Conservation (phyloP, 139 green algal genomes). For the Chlorella sorokiniana region DNA sequence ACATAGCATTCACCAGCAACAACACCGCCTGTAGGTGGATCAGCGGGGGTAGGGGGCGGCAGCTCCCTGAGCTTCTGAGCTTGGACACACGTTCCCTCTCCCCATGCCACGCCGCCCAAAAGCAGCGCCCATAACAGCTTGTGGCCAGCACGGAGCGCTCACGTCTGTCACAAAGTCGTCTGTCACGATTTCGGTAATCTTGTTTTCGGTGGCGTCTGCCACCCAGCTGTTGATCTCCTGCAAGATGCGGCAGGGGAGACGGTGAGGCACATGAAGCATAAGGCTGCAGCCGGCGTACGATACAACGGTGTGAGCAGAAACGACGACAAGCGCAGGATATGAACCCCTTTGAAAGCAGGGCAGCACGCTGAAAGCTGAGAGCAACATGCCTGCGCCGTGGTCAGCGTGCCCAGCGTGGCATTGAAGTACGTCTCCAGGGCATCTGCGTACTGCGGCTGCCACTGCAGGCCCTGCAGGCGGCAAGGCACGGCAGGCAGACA, state of each 20-base stretch:
- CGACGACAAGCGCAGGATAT: no score
- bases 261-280: no score
- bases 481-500: no score
- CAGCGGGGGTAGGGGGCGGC: no score
- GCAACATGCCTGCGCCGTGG: background rate
- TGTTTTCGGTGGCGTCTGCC: background rate
- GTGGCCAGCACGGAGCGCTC: background rate
- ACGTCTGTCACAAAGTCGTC: background rate
- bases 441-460: background rate
- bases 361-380: no score
- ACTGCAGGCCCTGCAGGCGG: background rate
- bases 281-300: no score
- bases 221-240: background rate
- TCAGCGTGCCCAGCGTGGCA: background rate
- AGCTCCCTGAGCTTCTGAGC: background rate
- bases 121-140: background rate
- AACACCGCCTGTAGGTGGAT: no score
- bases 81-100: background rate
- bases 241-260: no score
- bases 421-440: background rate
- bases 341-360: no score
- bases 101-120: background rate
- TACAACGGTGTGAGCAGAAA: no score
- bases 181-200: background rate
- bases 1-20: no score